phyloP scores from a whole-genome alignment of 1,139 yeast species.

The Candida frijolesensis region DNA sequence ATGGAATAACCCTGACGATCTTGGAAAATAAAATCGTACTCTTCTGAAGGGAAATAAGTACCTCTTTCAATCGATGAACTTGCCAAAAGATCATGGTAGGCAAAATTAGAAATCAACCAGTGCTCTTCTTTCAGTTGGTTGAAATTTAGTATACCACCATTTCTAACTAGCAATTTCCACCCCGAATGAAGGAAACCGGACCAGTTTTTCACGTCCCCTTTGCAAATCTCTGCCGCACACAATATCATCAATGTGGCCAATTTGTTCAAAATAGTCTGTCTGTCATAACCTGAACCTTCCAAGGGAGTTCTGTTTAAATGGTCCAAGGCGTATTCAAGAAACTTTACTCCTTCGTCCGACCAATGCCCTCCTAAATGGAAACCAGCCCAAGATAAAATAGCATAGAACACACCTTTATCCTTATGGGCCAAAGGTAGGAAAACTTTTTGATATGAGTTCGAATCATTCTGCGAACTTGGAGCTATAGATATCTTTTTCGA shows the following conservation, averaged over 20 bases:
- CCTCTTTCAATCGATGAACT: conserved; percentile 59
- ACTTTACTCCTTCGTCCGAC: conserved; percentile 46
- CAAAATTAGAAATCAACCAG: conserved; percentile 80
- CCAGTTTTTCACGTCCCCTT: conserved; percentile 77
- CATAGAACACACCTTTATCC: conserved; percentile 67
- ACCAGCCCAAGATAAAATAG: conserved; percentile 79
- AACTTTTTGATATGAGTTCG: conserved; percentile 71
- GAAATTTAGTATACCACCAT: conserved; percentile 63
- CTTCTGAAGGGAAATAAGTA: conserved; percentile 56
- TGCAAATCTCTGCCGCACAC: conserved; percentile 73
- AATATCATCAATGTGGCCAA: conserved; percentile 68
- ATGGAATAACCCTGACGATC: conserved; percentile 33
- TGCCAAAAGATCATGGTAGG: conserved; percentile 77
- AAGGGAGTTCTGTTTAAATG: conserved; percentile 33
- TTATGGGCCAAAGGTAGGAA: conserved; percentile 76
- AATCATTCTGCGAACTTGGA: conserved; percentile 52
- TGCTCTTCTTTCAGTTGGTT: conserved; percentile 59
- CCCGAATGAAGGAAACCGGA: conserved; percentile 62
- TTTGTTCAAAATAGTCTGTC: conserved; percentile 36
- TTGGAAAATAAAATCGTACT: conserved; percentile 57
- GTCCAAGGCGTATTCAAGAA: conserved; percentile 48
- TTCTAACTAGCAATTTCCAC: conserved; percentile 53
- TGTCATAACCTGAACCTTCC: conserved; percentile 14
- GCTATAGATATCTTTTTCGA: conserved; percentile 65
- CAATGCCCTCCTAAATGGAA: conserved; percentile 57